These are phyloP conservation scores for Terana coerulea DNA, from an alignment of 768 basidiomycete species.

Conservation along the genomic window DNA sequence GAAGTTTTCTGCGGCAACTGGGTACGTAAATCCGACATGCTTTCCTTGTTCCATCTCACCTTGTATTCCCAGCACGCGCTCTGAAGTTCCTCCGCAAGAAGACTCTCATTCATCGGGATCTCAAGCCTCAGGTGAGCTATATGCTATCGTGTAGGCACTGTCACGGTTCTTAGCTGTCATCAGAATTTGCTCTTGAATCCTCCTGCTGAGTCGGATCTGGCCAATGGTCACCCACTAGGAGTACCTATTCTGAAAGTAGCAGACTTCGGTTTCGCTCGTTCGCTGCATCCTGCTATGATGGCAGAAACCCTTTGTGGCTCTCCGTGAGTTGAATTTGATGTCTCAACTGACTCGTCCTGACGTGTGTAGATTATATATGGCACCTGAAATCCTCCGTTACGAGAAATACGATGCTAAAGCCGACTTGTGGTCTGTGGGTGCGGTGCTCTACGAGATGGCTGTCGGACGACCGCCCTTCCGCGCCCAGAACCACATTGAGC, in stretches of 20 bases:
- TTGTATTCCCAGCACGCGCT: conserved; percentile 66
- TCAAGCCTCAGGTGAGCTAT: conserved; percentile 83
- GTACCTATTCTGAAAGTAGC: conserved; percentile 96
- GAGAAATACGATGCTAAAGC: conserved; percentile 98
- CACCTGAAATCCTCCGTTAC: conserved; percentile 94
- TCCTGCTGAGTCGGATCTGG: conserved; percentile 73
- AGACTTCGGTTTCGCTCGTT: conserved; percentile 97
- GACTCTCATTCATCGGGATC: conserved; percentile 93
- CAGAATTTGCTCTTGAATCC: conserved; percentile 91
- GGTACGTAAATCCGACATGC: conserved; percentile 40
- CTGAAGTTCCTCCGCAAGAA: conserved; percentile 87
- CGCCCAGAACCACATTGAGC: conserved; percentile 93
- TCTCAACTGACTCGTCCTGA: not conserved
- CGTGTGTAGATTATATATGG: conserved; percentile 84
- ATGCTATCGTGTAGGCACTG: too few species aligned
- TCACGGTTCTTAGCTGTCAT: too few species aligned
- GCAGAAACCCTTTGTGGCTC: conserved; percentile 98
- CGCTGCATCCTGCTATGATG: conserved; percentile 87
- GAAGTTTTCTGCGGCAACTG: conserved; percentile 89
- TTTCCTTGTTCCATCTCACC: not conserved
- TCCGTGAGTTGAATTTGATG: conserved; percentile 55
- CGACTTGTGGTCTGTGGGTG: conserved; percentile 97
- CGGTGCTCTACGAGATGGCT: conserved; percentile 93
- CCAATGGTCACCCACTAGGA: conserved; percentile 83
- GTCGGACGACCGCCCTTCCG: conserved; percentile 93